Percentiles rank a stretch among this genome's conserved stretches.
phyloP scores from a whole-genome alignment of 2,329 filamentous ascomycete genomes.

The Erysiphe pulchra region DNA sequence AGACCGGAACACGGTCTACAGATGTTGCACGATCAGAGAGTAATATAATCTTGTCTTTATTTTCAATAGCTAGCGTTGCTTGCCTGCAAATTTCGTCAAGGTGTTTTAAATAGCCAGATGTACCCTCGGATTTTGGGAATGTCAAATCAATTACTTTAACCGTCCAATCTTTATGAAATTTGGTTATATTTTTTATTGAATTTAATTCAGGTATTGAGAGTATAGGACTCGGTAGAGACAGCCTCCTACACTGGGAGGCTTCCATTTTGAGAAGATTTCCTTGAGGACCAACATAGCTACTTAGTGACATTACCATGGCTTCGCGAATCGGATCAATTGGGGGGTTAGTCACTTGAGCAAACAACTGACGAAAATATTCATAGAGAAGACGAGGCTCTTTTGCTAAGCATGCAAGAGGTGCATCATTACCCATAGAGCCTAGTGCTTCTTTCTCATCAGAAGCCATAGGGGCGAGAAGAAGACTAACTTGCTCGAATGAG shows the following conservation, averaged over 20 bases:
- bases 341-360: constrained; percentile 93
- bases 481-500: constrained; percentile 79
- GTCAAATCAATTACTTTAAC: constrained; percentile 82
- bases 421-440: constrained; percentile 95
- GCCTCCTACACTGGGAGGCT: constrained; percentile 59
- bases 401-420: constrained; percentile 75
- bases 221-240: constrained; percentile 70
- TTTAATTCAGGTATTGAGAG: constrained; percentile 82
- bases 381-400: constrained; percentile 68
- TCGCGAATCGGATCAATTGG: constrained; percentile 93
- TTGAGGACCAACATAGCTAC: constrained; percentile 88
- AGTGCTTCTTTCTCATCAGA: constrained; percentile 92
- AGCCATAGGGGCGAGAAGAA: constrained; percentile 84
- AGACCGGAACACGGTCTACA: constrained; percentile 60
- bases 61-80: constrained; percentile 60
- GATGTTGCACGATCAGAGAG: constrained; percentile 74
- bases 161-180: constrained; percentile 53
- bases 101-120: constrained; percentile 63
- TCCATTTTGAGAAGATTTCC: constrained; percentile 92
- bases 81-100: constrained; percentile 74
- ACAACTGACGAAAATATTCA: constrained; percentile 94
- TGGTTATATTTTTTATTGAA: constrained; percentile 51
- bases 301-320: constrained; percentile 92
- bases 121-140: constrained; percentile 64
- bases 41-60: constrained; percentile 62